phyloP scores from a whole-genome alignment of 441 rosid genomes.

The Jatropha multifida region DNA sequence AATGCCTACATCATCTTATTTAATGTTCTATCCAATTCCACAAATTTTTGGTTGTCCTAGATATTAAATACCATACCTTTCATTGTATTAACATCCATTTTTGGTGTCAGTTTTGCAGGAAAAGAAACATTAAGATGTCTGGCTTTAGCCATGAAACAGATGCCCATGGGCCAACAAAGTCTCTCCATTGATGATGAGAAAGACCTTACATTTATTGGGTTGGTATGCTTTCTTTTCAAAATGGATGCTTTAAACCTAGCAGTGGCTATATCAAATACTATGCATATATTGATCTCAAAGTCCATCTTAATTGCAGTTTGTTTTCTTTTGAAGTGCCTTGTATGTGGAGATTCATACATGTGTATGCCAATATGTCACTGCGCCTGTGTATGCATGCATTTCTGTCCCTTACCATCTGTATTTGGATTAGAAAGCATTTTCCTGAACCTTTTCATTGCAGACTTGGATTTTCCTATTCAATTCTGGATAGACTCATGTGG shows the following conservation, averaged over 20 bases:
- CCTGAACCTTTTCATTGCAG: background rate
- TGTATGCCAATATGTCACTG: background rate
- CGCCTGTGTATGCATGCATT: background rate
- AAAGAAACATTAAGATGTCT: slow-evolving; percentile 93
- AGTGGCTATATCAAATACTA: background rate
- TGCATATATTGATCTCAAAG: background rate
- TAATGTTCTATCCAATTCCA: slow-evolving; percentile 8
- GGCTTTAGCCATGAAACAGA: slow-evolving; percentile 84
- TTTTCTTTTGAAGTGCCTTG: background rate
- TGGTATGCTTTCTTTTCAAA: slow-evolving; percentile 85
- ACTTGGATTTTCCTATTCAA: background rate
- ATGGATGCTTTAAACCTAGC: slow-evolving; percentile 15
- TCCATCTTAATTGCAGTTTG: slow-evolving; percentile 6
- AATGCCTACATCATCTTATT: slow-evolving; percentile 9
- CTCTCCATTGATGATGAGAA: slow-evolving; percentile 84
- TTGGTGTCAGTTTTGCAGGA: slow-evolving; percentile 79
- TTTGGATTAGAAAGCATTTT: background rate
- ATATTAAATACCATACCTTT: slow-evolving; percentile 11
- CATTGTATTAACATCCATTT: slow-evolving; percentile 27
- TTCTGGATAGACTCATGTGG: no score
- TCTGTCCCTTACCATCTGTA: background rate
- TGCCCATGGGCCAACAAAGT: slow-evolving; percentile 73
- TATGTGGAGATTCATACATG: background rate
- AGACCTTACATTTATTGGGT: slow-evolving; percentile 97
- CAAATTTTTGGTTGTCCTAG: slow-evolving; percentile 5